These are phyloP conservation scores for Dacryopinax spathularia DNA, from an alignment of 768 basidiomycete species.

Conservation along the genomic window DNA sequence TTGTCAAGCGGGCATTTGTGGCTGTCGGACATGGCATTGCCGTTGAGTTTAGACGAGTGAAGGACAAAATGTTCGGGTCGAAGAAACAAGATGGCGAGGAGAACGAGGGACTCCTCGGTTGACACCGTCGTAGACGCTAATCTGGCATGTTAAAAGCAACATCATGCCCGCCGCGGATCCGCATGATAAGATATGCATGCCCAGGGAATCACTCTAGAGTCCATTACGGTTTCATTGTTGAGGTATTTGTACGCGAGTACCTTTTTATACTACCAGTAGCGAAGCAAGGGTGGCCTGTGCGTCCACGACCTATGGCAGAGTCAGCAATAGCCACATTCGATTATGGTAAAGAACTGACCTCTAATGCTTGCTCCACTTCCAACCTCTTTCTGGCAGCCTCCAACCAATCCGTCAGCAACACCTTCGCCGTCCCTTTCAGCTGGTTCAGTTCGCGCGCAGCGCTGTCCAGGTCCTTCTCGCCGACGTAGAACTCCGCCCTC, in stretches of 20 bases:
- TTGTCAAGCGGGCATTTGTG: neutral
- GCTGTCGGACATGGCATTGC: neutral
- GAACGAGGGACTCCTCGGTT: neutral
- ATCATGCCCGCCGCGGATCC: too few species aligned
- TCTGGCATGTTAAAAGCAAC: too few species aligned
- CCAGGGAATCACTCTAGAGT: neutral
- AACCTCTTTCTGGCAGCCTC: constrained; percentile 73
- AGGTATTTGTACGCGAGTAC: neutral
- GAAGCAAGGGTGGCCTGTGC: constrained; percentile 73
- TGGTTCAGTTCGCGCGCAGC: constrained; percentile 88
- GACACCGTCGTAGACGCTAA: neutral
- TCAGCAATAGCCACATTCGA: constrained; percentile 11
- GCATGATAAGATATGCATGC: too few species aligned
- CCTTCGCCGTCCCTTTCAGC: constrained; percentile 64
- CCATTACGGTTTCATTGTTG: neutral
- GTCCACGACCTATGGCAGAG: constrained; percentile 69
- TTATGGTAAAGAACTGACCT: constrained; percentile 35
- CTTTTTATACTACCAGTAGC: constrained; percentile 48
- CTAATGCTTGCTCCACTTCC: constrained; percentile 83
- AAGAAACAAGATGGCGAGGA: neutral
- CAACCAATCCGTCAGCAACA: constrained; percentile 65
- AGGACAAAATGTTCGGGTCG: neutral
- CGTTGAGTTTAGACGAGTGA: neutral
- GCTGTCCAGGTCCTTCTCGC: constrained; percentile 78
- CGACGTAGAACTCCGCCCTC: constrained; percentile 75